Evolutionary conservation across 2,329 filamentous ascomycete species (phyloP).

Genomic region (Bipolaris gigantea): DNA sequence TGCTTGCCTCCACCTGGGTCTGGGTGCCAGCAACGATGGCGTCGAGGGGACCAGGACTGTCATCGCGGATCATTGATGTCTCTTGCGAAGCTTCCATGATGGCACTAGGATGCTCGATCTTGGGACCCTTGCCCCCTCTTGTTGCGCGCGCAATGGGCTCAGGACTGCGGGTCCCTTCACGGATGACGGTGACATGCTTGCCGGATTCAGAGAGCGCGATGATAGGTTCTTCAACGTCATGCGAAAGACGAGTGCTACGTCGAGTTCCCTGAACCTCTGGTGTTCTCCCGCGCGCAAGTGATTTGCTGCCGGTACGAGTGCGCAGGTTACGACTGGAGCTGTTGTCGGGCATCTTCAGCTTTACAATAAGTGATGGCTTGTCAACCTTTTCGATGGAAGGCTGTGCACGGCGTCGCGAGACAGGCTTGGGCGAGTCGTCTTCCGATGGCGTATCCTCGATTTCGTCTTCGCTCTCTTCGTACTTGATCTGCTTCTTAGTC

Average conservation of each 20-base stretch:
- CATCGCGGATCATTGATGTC: slow-evolving; percentile 43
- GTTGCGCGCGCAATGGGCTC: slow-evolving; percentile 49
- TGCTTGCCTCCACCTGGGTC: slow-evolving; percentile 42
- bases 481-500: slow-evolving; percentile 58
- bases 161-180: slow-evolving; percentile 57
- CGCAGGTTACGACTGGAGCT: slow-evolving; percentile 34
- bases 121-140: slow-evolving; percentile 53
- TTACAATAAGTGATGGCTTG: slow-evolving; percentile 46
- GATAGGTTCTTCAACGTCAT: slow-evolving; percentile 59
- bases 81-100: slow-evolving; percentile 60
- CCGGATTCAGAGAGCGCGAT: slow-evolving; percentile 62
- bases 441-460: slow-evolving; percentile 46
- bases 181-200: slow-evolving; percentile 57
- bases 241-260: slow-evolving; percentile 62
- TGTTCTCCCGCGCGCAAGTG: slow-evolving; percentile 42
- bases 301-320: slow-evolving; percentile 47
- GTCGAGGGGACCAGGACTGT: slow-evolving; percentile 38
- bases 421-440: slow-evolving; percentile 28
- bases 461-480: slow-evolving; percentile 58
- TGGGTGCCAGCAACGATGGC: slow-evolving; percentile 39
- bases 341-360: slow-evolving; percentile 43
- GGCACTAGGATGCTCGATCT: slow-evolving; percentile 50
- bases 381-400: slow-evolving; percentile 33
- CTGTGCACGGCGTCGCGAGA: slow-evolving; percentile 25
- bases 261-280: slow-evolving; percentile 47